These are phyloP conservation scores for Talaromyces marneffei DNA, from an alignment of 2,329 filamentous ascomycete species.

Conservation along the genomic window DNA sequence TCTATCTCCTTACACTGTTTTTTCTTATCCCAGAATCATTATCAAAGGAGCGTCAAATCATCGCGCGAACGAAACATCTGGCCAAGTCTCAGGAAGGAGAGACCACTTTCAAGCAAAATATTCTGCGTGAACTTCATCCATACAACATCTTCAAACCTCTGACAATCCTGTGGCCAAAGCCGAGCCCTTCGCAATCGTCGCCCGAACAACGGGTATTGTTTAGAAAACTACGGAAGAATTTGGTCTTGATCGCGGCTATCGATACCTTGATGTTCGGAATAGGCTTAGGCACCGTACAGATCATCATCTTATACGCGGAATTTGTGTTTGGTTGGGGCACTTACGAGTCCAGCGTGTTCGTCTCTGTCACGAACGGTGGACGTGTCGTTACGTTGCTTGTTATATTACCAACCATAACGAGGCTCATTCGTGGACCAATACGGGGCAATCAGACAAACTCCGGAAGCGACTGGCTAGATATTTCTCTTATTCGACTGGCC, in stretches of 20 bases:
- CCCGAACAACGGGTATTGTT: conserved; percentile 53
- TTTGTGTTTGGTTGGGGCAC: conserved; percentile 77
- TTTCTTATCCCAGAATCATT: conserved; percentile 80
- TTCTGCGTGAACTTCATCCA: conserved; percentile 35
- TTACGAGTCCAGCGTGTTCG: conserved; percentile 71
- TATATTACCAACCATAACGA: conserved; percentile 70
- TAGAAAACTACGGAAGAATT: conserved; percentile 63
- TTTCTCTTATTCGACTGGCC: conserved; percentile 68
- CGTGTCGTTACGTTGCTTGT: conserved; percentile 71
- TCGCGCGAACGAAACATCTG: conserved; percentile 63
- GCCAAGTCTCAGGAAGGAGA: conserved; percentile 34
- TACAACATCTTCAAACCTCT: conserved; percentile 71
- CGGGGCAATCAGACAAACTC: conserved; percentile 44
- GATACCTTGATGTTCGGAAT: conserved; percentile 79
- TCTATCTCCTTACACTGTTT: conserved; percentile 67
- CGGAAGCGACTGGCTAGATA: conserved; percentile 72
- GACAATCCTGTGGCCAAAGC: conserved; percentile 66
- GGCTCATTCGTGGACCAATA: conserved; percentile 56
- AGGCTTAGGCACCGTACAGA: conserved; percentile 72
- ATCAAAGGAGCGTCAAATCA: conserved; percentile 62
- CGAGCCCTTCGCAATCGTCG: conserved; percentile 26
- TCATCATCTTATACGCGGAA: conserved; percentile 77
- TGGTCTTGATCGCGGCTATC: conserved; percentile 72
- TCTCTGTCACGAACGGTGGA: conserved; percentile 70
- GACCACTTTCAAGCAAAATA: conserved; percentile 20